phyloP scores from a whole-genome alignment of 768 basidiomycete species.

The Hortiboletus campestris region DNA sequence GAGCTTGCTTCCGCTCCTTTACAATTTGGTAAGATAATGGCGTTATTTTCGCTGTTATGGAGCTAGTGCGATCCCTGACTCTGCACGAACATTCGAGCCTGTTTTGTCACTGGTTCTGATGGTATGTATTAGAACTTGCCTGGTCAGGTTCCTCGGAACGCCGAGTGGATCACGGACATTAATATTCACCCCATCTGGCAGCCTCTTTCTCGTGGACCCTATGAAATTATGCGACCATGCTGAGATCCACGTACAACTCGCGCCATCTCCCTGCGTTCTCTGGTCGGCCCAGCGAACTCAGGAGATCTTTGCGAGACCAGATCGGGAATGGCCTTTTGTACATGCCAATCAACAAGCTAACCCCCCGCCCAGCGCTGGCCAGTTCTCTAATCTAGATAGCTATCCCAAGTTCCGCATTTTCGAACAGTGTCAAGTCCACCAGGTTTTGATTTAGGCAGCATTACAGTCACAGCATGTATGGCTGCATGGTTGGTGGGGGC shows the following conservation, averaged over 20 bases:
- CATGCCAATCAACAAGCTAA: too few species aligned
- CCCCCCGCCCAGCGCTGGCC: too few species aligned
- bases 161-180: neutral
- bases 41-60: constrained; percentile 1
- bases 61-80: too few species aligned
- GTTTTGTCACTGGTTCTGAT: neutral
- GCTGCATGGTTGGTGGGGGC: too few species aligned
- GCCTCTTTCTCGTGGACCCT: neutral
- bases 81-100: neutral
- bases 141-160: neutral
- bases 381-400: too few species aligned
- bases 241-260: neutral
- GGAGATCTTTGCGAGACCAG: neutral
- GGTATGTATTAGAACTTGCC: neutral
- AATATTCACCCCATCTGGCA: neutral
- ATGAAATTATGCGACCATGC: neutral
- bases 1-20: neutral
- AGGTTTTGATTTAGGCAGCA: too few species aligned
- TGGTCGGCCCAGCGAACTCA: neutral
- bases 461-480: too few species aligned
- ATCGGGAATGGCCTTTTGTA: too few species aligned
- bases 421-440: too few species aligned
- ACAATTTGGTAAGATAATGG: neutral
- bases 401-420: too few species aligned
- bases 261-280: neutral